Base-by-base conservation (phyloP, 331 rosid genomes). In the Cydonia oblonga region DNA sequence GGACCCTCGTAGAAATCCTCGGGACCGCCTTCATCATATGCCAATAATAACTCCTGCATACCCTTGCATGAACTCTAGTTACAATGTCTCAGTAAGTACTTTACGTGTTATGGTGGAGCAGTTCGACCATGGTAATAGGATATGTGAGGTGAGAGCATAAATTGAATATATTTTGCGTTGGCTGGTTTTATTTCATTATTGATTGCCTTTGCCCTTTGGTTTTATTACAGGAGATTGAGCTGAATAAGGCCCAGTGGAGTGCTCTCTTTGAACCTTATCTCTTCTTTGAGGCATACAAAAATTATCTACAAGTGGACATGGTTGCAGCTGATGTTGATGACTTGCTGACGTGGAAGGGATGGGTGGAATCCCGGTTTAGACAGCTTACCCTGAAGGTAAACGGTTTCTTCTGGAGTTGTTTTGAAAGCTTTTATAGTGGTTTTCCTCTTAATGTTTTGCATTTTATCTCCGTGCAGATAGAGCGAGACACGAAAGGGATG, bases 1-100 rank as follows among this genome's bases (percentile, higher is more conserved):
- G 99, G 96, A 95, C 90, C 97, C 99, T 78, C 99, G 99, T 44
- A 89, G 76, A 84, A 86, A 91, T 71, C 96, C 84, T 59, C 84
- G 96, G 24, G 99, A 95, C 75, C 88, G 89, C 63, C 87, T 81
- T 79, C 99, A 95, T 82, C 89, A 29, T 63, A 95, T 95, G 99
- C 99, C 99, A 56, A 95, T 95, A 63, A 91, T 95, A 68, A 95
- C 99, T 81, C 97, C 98, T 65, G 93, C 99, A 35, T 95, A 91
- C 87, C 99, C 99, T 53, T 88, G 99, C 89, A 95, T 95, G 97
- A 95, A 95, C 76, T 95, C 99, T 80, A 95, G 99, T 83, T 95
- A 91, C 83, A 95, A 95, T 83, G 99, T 95, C 73, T 91, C 99
- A 0, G 79, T 85, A 70, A 95, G 99, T 85, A 95, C 99, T 33